A percentile compares a stretch with the other conserved stretches of the same genome.
phyloP scores from a whole-genome alignment of 2,329 filamentous ascomycete genomes.

The Aspergillus carbonarius region DNA sequence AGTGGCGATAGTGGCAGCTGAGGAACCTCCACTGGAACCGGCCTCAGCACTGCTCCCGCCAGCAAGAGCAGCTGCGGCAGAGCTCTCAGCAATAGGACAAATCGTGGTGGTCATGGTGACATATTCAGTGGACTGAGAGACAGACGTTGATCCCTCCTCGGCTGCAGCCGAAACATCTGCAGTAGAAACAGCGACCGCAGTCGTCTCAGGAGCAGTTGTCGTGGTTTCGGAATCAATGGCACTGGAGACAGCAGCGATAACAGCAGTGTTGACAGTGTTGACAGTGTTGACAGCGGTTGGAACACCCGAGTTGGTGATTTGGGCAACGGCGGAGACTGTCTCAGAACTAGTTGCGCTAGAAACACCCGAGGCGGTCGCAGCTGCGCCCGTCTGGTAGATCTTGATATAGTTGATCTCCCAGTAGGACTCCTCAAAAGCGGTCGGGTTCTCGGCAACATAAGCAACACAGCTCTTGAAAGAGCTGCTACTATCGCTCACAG shows the following conservation, averaged over 20 bases:
- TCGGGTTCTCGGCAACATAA: slow-evolving; percentile 70
- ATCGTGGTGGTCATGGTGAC: slow-evolving; percentile 19
- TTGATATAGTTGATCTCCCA: slow-evolving; percentile 74
- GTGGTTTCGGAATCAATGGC: neutral
- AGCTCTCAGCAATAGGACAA: slow-evolving; percentile 14
- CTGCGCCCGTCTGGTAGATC: slow-evolving; percentile 52
- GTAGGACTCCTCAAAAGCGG: slow-evolving; percentile 69
- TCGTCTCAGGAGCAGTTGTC: neutral
- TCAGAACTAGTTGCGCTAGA: slow-evolving; percentile 9
- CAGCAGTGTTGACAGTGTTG: neutral
- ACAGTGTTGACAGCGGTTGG: neutral
- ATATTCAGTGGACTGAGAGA: slow-evolving; percentile 11
- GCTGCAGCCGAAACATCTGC: neutral
- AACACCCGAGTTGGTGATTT: slow-evolving; percentile 4
- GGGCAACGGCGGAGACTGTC: slow-evolving; percentile 1
- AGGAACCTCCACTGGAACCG: neutral
- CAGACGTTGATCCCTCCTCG: neutral
- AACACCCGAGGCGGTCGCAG: neutral
- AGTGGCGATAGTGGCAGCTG: no score
- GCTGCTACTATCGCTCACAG: slow-evolving; percentile 58
- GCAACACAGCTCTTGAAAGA: slow-evolving; percentile 66
- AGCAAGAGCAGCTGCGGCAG: neutral
- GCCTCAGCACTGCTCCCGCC: neutral
- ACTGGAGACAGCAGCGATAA: neutral
- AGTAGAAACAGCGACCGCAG: neutral